Conservation (phyloP, 805 yeast genomes). For the Blastobotrys robertii region DNA sequence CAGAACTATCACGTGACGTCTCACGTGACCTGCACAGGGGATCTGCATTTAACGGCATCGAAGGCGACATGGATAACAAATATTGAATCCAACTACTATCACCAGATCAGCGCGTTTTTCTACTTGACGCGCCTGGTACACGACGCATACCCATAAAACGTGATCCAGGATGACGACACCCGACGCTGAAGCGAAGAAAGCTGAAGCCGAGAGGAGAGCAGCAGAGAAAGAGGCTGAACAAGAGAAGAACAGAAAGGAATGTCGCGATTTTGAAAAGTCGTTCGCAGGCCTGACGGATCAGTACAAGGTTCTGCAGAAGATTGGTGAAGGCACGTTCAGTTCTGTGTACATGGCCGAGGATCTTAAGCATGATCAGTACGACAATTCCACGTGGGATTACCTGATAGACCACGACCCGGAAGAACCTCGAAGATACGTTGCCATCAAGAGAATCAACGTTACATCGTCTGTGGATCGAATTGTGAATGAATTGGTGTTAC, state of each 20-base stretch:
- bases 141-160: not conserved
- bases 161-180: not conserved
- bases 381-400: slow-evolving; percentile 21
- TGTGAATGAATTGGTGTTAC: slow-evolving; percentile 71
- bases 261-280: slow-evolving; percentile 23
- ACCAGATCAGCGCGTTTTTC: not conserved
- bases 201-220: not conserved
- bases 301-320: slow-evolving; percentile 44
- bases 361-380: slow-evolving; percentile 27
- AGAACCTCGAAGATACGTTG: slow-evolving; percentile 41
- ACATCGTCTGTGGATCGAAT: slow-evolving; percentile 92
- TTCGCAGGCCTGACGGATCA: slow-evolving; percentile 44
- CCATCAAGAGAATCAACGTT: slow-evolving; percentile 86
- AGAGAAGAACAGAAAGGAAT: slow-evolving; percentile 1
- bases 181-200: not conserved
- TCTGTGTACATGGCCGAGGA: slow-evolving; percentile 56
- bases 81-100: no score
- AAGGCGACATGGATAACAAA: no score
- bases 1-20: no score
- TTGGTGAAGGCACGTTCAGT: slow-evolving; percentile 61
- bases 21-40: no score
- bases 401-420: slow-evolving; percentile 5
- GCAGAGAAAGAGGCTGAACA: slow-evolving; percentile 1
- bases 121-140: not conserved
- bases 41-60: no score